Conservation (phyloP, 768 basidiomycete genomes). For the Amanita phalloides region DNA sequence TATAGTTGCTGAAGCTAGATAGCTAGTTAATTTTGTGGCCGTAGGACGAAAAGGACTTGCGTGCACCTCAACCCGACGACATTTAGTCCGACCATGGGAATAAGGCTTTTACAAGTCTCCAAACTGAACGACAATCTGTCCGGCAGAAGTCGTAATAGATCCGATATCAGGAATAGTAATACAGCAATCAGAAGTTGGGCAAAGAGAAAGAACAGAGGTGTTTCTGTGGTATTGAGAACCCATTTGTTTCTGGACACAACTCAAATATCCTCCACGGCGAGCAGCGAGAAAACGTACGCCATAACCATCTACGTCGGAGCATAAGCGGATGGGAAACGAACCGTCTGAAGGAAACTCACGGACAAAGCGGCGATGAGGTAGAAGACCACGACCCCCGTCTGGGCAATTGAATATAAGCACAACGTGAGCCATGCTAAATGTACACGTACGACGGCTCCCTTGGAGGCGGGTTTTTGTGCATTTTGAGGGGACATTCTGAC, state of each 20-base stretch:
- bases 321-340: background rate
- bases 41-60: background rate
- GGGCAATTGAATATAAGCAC: background rate
- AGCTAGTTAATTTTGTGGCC: background rate
- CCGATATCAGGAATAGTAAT: slow-evolving; percentile 56
- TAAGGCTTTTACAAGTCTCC: slow-evolving; percentile 59
- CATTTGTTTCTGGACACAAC: slow-evolving; percentile 65
- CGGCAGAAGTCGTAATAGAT: slow-evolving; percentile 53
- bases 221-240: slow-evolving; percentile 67
- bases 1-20: slow-evolving; percentile 79
- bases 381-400: slow-evolving; percentile 73
- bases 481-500: slow-evolving; percentile 17
- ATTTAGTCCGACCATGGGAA: slow-evolving; percentile 67
- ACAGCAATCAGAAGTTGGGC: slow-evolving; percentile 75
- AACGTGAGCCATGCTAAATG: slow-evolving; percentile 20
- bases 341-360: slow-evolving; percentile 36
- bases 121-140: slow-evolving; percentile 54
- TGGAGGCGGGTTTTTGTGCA: slow-evolving; percentile 12
- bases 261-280: slow-evolving; percentile 3
- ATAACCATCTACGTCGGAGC: slow-evolving; percentile 65
- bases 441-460: background rate
- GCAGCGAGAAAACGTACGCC: slow-evolving; percentile 40
- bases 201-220: slow-evolving; percentile 83
- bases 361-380: slow-evolving; percentile 84
- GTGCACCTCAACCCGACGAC: slow-evolving; percentile 73